Evolutionary conservation across 768 basidiomycete genomes (phyloP), one percentile per base, ranked within the genome.

Genomic region (Kwoniella shandongensis): DNA sequence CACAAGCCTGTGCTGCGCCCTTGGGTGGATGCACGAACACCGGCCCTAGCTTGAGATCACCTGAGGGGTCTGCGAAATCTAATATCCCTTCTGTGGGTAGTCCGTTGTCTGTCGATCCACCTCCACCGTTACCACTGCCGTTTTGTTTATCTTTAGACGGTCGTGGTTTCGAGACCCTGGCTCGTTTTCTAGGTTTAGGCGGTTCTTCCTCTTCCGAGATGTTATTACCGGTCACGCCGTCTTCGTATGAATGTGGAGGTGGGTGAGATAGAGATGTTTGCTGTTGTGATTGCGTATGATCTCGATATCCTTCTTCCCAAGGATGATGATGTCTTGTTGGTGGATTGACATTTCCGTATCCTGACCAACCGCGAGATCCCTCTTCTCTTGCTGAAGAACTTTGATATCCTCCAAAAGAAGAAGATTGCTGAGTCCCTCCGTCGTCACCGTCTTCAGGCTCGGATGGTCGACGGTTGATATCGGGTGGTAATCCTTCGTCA

Each of bases 1-100:
- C 63, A 41, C 70, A 72, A 18, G 70, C 70, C 45, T 72, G 70
- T 11, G 63, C 63, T 1, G 67, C 63, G 8, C 62, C 61, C 35
- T 56, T 54, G 12, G 62, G 61, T 7, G 70, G 70, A 54, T 69
- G 70, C 4, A 69, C 55, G 40, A 63, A 72, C 1, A 72, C 65
- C 22, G 65, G 62, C 18, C 70, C 70, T 8, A 51, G n/a, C 40
- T 58, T 62, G 32, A 48, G 60, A 45, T 72, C 70, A 0, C 61
- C 53, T 10, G 63, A 59, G 2, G 67, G 46, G 40, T 69, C 65
- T 11, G 59, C 61, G 38, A 65, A 72, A 22, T 72, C 70, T 12
- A 58, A 45, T 5, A 58, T 35, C 17, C 56, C 56, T 26, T 59
- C 57, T 41, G 51, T 50, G 6, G 57, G 51, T 41, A 59, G 32